Evolutionary conservation across 1,284 basidiomycete species (phyloP), one percentile per base, ranked within the genome.

Genomic region (Wolfiporia cocos): DNA sequence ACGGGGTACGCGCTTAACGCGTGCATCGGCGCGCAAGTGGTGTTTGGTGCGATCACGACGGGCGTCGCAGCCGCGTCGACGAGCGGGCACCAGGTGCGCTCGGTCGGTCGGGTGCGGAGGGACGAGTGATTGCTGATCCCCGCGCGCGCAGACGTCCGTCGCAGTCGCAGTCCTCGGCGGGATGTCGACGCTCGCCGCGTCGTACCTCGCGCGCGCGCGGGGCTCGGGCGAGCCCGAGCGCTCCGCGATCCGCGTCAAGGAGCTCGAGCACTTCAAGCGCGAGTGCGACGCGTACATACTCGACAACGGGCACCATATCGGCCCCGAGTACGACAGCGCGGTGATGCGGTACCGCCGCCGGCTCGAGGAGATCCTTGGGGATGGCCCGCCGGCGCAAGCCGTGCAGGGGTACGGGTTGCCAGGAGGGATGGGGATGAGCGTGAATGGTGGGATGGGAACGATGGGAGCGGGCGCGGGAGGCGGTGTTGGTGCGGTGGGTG

Each of bases 201-300:
- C 81, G 2, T 86, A 82, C 57, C 67, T 86, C 22, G 83, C 84
- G 5, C 76, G 78, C 15, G 68, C 73, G 32, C 74, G 82, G 26
- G 80, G 82, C 5, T 77, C 78, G 0, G 71, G 73, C 41, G 81
- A 86, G 54, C 83, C 83, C 1, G 81, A 86, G 51, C 47, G 69
- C 14, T 79, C 76, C 0, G 65, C 68, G 18, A 58, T 62, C 7
- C 70, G 73, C 15, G 66, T 65, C 2, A 77, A 77, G 50, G 78
- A 81, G 48, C 65, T 86, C 2, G 76, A 82, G 9, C 69, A 76
- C 18, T 86, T 78, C 51, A 63, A 84, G 21, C 73, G 83, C 24
- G 77, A 82, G 51, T 68, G 68, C 38, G 51, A 69, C 35, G 72
- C 74, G 5, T 81, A 79, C 47, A 50, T 69, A 37, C 61, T 81